phyloP scores from a whole-genome alignment of 257 asterid species.

The Dorcoceras hygrometricum region DNA sequence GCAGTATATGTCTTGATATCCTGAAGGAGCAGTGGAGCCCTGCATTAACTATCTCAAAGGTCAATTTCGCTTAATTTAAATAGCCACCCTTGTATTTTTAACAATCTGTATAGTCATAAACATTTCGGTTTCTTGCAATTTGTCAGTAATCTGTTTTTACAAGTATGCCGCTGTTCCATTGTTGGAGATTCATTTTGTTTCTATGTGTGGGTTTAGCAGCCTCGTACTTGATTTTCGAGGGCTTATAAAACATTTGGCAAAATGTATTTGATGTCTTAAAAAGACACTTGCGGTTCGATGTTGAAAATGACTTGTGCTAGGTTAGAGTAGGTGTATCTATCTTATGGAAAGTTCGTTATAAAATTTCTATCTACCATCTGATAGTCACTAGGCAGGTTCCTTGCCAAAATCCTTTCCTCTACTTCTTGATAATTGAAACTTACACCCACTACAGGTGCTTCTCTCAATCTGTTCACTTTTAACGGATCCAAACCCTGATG shows the following conservation, averaged over 20 bases:
- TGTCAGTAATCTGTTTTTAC: background rate
- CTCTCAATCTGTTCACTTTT: conserved; percentile 49
- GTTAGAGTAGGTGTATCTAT: background rate
- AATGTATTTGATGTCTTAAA: too few species aligned
- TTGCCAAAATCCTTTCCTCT: background rate
- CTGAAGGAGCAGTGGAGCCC: conserved; percentile 27
- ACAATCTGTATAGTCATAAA: background rate
- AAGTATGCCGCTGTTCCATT: background rate
- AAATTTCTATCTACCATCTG: background rate
- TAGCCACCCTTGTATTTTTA: background rate
- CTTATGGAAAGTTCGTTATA: background rate
- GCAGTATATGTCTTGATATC: conserved; percentile 25
- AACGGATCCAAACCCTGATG: conserved; percentile 53
- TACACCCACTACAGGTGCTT: conserved; percentile 34
- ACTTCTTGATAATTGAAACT: background rate
- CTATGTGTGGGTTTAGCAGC: background rate
- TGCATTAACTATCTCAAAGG: conserved; percentile 19
- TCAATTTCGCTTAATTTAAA: background rate
- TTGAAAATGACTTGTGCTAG: background rate
- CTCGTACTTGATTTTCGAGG: background rate
- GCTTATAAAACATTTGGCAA: background rate
- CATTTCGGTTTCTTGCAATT: background rate
- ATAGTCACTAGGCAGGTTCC: background rate
- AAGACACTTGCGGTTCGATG: background rate
- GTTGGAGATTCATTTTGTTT: background rate